Evolutionary conservation across 2,329 filamentous ascomycete genomes (phyloP), one percentile per base, ranked within the genome.

Genomic region (Ascochyta koolunga): DNA sequence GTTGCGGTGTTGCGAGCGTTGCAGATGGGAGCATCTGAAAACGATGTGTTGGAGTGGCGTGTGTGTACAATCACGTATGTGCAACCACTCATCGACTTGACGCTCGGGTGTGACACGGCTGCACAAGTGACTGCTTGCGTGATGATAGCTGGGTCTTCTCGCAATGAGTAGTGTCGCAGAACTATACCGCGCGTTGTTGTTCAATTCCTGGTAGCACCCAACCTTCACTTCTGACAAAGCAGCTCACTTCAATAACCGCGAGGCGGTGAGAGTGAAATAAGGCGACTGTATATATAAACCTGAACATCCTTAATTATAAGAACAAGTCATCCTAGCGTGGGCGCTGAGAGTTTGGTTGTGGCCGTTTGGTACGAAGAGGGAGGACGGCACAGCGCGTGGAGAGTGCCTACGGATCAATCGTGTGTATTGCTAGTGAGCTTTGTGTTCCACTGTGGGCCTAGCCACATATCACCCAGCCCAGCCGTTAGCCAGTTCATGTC

Each of bases 361-460:
- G 35, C 50, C 58, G 58, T 63, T 59, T 59, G 60, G 60, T 57
- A 47, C 59, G 54, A 55, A 56, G 50, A 61, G 63, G 62, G 58
- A 66, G 59, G 55, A 61, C 68, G 68, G 68, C 64, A 67, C 69
- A 68, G 69, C 62, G 59, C 69, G 64, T 55, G 45, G 32, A 41
- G 49, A 25, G 40, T 57, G 38, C 47, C 58, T 63, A 50, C 66
- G 63, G 69, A 71, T 68, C 65, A 70, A n/a, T 37, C 38, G 32
- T 58, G 39, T n/a, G 29, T 47, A 39, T 33, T 43, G 43, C 40
- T 42, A 54, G 42, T 38, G 45, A 50, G 41, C 40, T 47, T 41
- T 58, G 56, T 54, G 51, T 54, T 54, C 50, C 49, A 50, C 50
- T 51, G 61, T 68, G 67, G 66, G 66, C 57, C 53, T 53, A 58